Evolutionary conservation across 805 yeast species (phyloP), one percentile per base, ranked within the genome.

Genomic region (Candida suzukii): DNA sequence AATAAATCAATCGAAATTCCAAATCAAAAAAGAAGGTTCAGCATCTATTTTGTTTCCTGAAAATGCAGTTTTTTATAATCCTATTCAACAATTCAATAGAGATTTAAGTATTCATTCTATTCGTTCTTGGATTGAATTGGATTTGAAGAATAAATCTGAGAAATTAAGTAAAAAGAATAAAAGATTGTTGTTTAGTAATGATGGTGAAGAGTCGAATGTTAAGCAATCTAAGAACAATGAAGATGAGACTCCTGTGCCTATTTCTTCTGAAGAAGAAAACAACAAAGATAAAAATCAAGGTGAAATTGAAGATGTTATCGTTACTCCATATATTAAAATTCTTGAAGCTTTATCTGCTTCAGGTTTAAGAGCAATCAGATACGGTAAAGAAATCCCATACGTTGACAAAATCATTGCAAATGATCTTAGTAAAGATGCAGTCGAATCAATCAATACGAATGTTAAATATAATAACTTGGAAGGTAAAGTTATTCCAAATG

Each of bases 41-140:
- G 97, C 98, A 13, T 74, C 80, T 20, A 80, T 93, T 35, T 67
- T 90, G 26, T 84, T 83, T 46, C 91, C 95, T 4, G 82, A 85
- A 52, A 80, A 80, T 38, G 88, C 85, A 50, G 99, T 93, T 11
- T 93, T 93, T 57, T 93, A 93, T 64, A 93, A 93, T 58, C 97
- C 95, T 10, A 84, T 93, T 42, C 99, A 93, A 64, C 98, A 91
- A 63, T 93, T 88, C 64, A 93, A 93, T 61, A 74, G 99, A 53
- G 99, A 93, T 58, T 65, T 93, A 38, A 83, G 95, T 49, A 83
- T 87, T 6, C 67, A 83, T 51, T 88, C 87, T 9, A 90, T 93
- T 46, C 74, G 80, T 43, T 95, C 98, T 0, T 93, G 95, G 91
- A 72, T 81, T 32, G 78, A 82, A 41, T 52, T 83, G 28, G 80